Percentiles rank a stretch among this genome's conserved stretches.
These are phyloP conservation scores for Fraxinus baroniana DNA, from an alignment of 305 asterid genomes.

Conservation along the genomic window DNA sequence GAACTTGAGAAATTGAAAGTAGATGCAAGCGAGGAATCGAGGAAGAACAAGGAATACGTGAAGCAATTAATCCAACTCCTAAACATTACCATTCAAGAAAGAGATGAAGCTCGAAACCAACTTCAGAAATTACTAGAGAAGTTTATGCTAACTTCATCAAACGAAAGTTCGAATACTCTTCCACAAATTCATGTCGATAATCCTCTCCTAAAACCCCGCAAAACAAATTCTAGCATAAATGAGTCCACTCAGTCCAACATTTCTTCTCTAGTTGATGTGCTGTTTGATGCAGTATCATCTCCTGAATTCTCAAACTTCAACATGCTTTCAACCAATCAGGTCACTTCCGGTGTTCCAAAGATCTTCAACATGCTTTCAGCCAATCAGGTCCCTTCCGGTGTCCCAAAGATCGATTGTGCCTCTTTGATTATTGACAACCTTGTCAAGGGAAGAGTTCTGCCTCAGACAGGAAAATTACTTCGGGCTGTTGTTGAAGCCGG, in stretches of 20 bases:
- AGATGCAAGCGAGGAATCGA: conserved; percentile 54
- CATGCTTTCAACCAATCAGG: conserved; percentile 22
- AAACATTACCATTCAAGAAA: conserved; percentile 22
- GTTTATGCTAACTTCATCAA: background rate
- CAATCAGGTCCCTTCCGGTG: conserved; percentile 13
- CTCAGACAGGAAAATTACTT: conserved; percentile 54
- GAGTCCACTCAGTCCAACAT: conserved; percentile 33
- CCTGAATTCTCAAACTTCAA: conserved; percentile 48
- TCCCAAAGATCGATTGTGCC: conserved; percentile 37
- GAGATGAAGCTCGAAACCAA: conserved; percentile 37
- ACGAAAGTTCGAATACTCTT: background rate
- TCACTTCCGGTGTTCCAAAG: conserved; percentile 13
- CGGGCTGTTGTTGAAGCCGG: conserved; percentile 59
- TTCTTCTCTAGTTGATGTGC: conserved; percentile 38
- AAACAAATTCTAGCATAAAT: conserved; percentile 16
- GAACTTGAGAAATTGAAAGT: conserved; percentile 65
- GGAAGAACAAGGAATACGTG: conserved; percentile 41
- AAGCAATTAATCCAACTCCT: conserved; percentile 24
- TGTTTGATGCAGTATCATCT: conserved; percentile 42
- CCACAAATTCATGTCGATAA: background rate
- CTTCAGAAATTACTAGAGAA: conserved; percentile 27
- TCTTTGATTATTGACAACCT: conserved; percentile 43
- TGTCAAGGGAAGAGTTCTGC: conserved; percentile 45
- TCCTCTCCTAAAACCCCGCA: background rate
- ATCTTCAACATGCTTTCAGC: conserved; percentile 29